These are phyloP conservation scores for Erodium chrysanthum DNA, from an alignment of 441 rosid genomes.

Conservation along the genomic window DNA sequence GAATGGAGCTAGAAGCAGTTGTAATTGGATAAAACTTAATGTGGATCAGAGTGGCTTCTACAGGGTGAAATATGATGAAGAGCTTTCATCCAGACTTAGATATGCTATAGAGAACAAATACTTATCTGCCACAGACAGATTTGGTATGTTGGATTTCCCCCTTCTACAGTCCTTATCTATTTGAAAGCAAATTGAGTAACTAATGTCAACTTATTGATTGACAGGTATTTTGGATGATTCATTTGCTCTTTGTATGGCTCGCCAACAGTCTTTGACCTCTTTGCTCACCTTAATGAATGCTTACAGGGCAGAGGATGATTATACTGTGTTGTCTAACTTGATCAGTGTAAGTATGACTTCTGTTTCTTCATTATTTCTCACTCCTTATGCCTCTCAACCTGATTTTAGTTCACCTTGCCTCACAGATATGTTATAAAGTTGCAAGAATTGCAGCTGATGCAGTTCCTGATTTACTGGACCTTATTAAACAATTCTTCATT, in stretches of 20 bases:
- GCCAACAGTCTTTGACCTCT: constrained; percentile 64
- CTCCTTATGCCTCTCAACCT: constrained; percentile 5
- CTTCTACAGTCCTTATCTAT: constrained; percentile 14
- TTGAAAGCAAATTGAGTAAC: constrained; percentile 8
- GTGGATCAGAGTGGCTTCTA: constrained; percentile 83
- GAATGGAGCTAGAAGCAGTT: constrained; percentile 19
- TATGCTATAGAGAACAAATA: constrained; percentile 55
- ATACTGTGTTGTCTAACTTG: constrained; percentile 73
- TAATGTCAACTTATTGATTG: constrained; percentile 18
- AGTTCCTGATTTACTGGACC: constrained; percentile 40
- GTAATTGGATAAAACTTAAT: constrained; percentile 68
- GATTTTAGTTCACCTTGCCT: constrained; percentile 23
- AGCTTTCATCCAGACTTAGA: constrained; percentile 61
- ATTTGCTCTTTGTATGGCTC: constrained; percentile 87
- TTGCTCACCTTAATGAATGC: constrained; percentile 71
- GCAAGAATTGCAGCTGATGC: constrained; percentile 72
- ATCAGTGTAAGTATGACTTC: constrained; percentile 45
- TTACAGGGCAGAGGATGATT: constrained; percentile 68
- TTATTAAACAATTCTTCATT: constrained; percentile 51
- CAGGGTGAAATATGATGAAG: constrained; percentile 78
- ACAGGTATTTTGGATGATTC: constrained; percentile 89
- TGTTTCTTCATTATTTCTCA: constrained; percentile 3
- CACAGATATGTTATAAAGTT: constrained; percentile 63
- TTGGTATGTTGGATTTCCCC: constrained; percentile 33
- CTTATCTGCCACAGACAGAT: constrained; percentile 69